Evolutionary conservation across 2,329 filamentous ascomycete species (phyloP).

Genomic region (Verticillium isaacii): DNA sequence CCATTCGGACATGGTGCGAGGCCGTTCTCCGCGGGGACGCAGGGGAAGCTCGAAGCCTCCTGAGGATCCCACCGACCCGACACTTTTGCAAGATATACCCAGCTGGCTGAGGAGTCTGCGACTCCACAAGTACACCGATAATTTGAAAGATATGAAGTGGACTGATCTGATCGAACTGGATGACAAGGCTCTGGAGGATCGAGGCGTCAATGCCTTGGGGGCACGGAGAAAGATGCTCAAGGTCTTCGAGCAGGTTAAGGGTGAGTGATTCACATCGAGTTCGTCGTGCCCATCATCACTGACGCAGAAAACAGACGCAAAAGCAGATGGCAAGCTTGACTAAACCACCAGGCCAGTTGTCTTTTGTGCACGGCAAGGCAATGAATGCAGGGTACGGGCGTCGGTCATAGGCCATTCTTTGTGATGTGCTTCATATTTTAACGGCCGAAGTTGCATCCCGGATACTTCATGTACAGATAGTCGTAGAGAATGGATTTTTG

Average conservation of each 20-base stretch:
- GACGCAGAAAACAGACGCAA: constrained; percentile 51
- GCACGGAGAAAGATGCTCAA: constrained; percentile 97
- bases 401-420: background rate
- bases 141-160: constrained; percentile 97
- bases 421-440: background rate
- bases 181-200: constrained; percentile 86
- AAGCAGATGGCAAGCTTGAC: constrained; percentile 65
- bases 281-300: background rate
- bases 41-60: constrained; percentile 95
- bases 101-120: constrained; percentile 92
- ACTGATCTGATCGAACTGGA: constrained; percentile 86
- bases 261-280: constrained; percentile 33
- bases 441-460: background rate
- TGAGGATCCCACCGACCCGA: constrained; percentile 91
- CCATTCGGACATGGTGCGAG: constrained; percentile 85
- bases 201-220: constrained; percentile 91
- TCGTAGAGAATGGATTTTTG: background rate
- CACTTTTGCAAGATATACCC: constrained; percentile 88
- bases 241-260: constrained; percentile 95
- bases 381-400: too few species aligned
- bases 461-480: background rate
- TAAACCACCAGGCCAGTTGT: constrained; percentile 17
- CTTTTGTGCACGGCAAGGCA: too few species aligned
- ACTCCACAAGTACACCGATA: constrained; percentile 98
- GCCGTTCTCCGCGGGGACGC: constrained; percentile 85